Percentiles rank a stretch among this genome's conserved stretches.
Evolutionary conservation across 2,329 filamentous ascomycete species (phyloP).

Genomic region (Colletotrichum phormii): DNA sequence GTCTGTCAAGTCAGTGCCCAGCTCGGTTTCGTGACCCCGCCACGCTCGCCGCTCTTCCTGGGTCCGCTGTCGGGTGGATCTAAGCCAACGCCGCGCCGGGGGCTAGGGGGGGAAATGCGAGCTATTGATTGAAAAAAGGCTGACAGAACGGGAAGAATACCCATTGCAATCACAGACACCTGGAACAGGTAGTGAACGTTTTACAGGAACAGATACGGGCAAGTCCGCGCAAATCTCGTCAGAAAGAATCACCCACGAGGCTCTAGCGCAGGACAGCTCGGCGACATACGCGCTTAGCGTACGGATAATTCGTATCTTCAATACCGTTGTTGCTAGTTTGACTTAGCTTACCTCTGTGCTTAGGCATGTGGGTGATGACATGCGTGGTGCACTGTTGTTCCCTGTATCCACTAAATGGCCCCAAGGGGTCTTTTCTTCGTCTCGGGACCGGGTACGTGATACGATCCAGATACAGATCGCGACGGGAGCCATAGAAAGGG

Average conservation of each 20-base stretch:
- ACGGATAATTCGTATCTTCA: constrained; percentile 1
- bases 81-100: background rate
- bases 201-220: background rate
- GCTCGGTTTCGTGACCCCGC: background rate
- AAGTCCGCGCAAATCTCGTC: background rate
- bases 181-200: background rate
- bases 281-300: constrained; percentile 11
- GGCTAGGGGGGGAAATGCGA: background rate
- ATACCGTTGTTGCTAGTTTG: too few species aligned
- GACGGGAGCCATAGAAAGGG: background rate
- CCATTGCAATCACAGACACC: background rate
- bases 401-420: constrained; percentile 12
- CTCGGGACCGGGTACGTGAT: constrained; percentile 25
- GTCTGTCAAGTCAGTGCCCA: background rate
- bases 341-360: too few species aligned
- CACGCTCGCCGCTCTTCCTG: background rate
- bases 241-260: background rate
- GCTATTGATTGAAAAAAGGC: background rate
- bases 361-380: background rate
- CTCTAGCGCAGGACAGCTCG: too few species aligned
- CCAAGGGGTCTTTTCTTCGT: constrained; percentile 13
- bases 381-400: background rate
- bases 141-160: background rate
- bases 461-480: constrained; percentile 28
- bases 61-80: background rate